Conservation (phyloP, 1,284 basidiomycete species). For the Ceratobasidium theobromae region DNA sequence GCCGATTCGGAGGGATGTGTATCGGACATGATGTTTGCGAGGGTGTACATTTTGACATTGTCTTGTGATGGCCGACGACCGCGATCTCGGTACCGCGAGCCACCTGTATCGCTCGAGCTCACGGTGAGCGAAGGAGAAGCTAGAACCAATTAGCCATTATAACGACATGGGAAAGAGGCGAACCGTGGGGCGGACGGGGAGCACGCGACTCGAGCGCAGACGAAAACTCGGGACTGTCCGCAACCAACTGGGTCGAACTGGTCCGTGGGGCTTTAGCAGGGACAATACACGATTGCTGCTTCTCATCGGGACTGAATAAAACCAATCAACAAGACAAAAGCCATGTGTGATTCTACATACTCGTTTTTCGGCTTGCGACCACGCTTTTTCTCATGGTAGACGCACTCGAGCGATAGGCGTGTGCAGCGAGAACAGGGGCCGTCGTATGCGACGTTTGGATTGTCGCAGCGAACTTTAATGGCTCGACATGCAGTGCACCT, state of each 20-base stretch:
- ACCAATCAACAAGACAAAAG: not conserved
- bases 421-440: conserved; percentile 20
- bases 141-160: not conserved
- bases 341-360: not conserved
- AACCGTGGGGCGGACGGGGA: conserved; percentile 17
- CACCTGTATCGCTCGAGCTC: conserved; percentile 6
- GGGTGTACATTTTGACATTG: conserved; percentile 22
- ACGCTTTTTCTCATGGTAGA: conserved; percentile 27
- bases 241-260: not conserved
- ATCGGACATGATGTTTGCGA: conserved; percentile 27
- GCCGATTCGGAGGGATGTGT: not conserved
- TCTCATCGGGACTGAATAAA: not conserved
- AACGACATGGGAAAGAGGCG: not conserved
- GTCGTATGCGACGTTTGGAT: conserved; percentile 9
- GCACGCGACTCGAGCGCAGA: conserved; percentile 12
- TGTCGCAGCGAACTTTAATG: conserved; percentile 27
- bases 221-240: not conserved
- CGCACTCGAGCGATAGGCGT: conserved; percentile 8
- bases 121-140: conserved; percentile 20
- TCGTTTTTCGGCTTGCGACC: conserved; percentile 30
- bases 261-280: not conserved
- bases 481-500: conserved; percentile 24
- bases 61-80: not conserved
- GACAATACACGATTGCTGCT: conserved; percentile 8
- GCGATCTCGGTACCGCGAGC: not conserved